Base-by-base conservation (phyloP, 768 basidiomycete species). In the Boletus rubescentipes region DNA sequence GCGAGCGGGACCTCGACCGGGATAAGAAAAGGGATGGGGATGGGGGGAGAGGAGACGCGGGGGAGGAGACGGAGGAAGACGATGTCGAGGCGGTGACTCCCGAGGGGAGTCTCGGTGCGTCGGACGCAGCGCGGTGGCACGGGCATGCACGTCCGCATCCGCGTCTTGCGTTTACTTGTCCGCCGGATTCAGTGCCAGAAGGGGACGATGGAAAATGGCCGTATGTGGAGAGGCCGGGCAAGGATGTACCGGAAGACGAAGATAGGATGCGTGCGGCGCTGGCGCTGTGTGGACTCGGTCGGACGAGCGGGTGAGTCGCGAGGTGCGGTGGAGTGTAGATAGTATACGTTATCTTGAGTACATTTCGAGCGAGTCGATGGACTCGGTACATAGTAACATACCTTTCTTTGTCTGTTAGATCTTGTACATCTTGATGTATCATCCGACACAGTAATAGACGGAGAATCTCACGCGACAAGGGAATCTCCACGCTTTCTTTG, bases 201-300 rank as follows among this genome's bases (percentile, higher is more conserved):
- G 42, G 9, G 12, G 18, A 29, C 8, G 4, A 36, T 14, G 37
- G 18, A 31, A 55, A 41, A 39, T 54, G 52, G 54, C 15, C 40
- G 29, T 29, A 43, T 29, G 36, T 16, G 11, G 50, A 47, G 5
- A 43, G 2, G 9, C 23, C 8, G 8, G 34, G 36, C 23, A 63
- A 69, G 54, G 55, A 55, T 21, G 53, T 8, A 8, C 57, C 54
- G 63, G 76, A 79, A 41, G 83, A 87, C 65, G 81, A 85, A 32
- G 86, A 86, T 51, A 81, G 82, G 70, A 85, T 89, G 82, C 80
- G 79, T 55, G 87, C 85, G 21, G 87, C 87, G 26, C 71, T 86
- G 37, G 82, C 81, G 39, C 69, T 89, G 18, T 88, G 86, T 65
- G 86, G 86, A 32, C 73, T 78, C 35, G 72, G 77, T 36, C 66